phyloP scores from a whole-genome alignment of 2,329 filamentous ascomycete genomes.

The Monosporascus sp. region DNA sequence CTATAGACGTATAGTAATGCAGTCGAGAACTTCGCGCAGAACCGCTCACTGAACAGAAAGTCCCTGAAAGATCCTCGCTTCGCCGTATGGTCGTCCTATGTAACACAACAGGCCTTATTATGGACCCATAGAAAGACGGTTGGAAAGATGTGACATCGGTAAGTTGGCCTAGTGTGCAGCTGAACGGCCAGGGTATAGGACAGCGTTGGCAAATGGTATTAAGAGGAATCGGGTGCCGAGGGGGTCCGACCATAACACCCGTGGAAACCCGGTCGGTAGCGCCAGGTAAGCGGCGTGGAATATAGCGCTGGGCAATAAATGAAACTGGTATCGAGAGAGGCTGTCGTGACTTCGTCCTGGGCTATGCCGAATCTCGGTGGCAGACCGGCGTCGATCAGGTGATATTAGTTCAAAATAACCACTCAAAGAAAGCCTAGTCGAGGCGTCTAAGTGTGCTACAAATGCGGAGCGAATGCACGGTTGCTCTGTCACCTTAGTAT shows the following conservation, averaged over 20 bases:
- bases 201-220: constrained; percentile 7
- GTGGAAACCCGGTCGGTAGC: constrained; percentile 12
- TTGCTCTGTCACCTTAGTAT: constrained; percentile 48
- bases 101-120: background rate
- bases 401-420: constrained; percentile 33
- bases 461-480: background rate
- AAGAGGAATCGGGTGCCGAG: constrained; percentile 15
- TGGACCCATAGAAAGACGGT: background rate
- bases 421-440: constrained; percentile 11
- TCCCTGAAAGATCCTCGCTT: background rate
- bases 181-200: background rate
- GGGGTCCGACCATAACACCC: too few species aligned
- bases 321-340: constrained; percentile 30
- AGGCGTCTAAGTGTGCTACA: constrained; percentile 1
- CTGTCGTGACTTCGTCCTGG: constrained; percentile 44
- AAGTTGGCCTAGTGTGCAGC: background rate
- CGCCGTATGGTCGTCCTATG: background rate
- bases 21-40: background rate
- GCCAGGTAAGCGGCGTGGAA: constrained; percentile 20
- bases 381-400: constrained; percentile 35
- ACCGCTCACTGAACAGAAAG: background rate
- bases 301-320: constrained; percentile 23
- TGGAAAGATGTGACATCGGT: background rate
- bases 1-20: background rate
- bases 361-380: constrained; percentile 36